Evolutionary conservation across 805 yeast genomes (phyloP).

Genomic region (Ascoidea asiatica): DNA sequence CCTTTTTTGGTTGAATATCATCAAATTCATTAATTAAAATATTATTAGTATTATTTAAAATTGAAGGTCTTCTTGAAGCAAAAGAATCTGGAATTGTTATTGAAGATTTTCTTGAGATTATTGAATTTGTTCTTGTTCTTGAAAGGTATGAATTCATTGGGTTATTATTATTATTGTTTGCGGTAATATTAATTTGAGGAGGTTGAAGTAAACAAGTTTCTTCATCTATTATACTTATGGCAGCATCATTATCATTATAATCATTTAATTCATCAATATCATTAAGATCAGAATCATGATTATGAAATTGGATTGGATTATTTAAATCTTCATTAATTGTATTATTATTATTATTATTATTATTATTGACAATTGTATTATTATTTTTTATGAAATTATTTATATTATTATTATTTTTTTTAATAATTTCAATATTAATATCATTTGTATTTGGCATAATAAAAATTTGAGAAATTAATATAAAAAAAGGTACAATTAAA

Average conservation of each 20-base stretch:
- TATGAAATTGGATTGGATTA: background rate
- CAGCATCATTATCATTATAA: background rate
- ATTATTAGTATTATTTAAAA: no score
- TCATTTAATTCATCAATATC: no score
- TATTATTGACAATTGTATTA: background rate
- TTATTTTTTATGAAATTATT: background rate
- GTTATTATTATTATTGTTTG: background rate
- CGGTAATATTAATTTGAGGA: no score
- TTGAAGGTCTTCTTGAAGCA: background rate
- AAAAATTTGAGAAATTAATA: slow-evolving; percentile 55
- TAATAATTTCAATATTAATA: slow-evolving; percentile 13
- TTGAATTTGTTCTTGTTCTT: background rate
- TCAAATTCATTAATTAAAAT: background rate
- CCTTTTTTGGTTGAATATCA: background rate
- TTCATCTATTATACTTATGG: background rate
- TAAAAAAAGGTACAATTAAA: slow-evolving; percentile 66
- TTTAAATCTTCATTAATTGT: background rate
- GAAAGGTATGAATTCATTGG: background rate
- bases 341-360: background rate
- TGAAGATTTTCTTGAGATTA: background rate
- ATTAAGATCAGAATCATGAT: no score
- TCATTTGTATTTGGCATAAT: slow-evolving; percentile 75
- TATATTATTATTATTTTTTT: background rate
- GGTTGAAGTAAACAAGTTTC: background rate
- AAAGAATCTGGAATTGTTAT: background rate